Evolutionary conservation across 257 asterid genomes (phyloP), one percentile per base, ranked within the genome.

Genomic region (Cruciata laevipes): DNA sequence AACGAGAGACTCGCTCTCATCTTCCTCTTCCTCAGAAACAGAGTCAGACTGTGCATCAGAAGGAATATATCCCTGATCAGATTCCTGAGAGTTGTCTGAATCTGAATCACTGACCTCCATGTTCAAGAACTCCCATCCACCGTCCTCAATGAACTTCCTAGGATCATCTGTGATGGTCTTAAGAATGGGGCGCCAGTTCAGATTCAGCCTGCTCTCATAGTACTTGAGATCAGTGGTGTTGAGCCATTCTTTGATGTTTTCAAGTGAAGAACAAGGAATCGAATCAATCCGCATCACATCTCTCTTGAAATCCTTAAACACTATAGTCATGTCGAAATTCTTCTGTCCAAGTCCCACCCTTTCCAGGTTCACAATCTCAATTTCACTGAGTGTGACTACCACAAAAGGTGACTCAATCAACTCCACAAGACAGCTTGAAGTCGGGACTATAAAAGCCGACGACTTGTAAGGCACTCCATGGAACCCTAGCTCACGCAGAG

Each of bases 41-140:
- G 91, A 86, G 31, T 84, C 95, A 0, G 96, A 84, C 71, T 89
- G 88, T 0, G 74, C 86, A 31, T 86, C 96, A 0, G 96, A 83
- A 11, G 95, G 95, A 77, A 63, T 85, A 38, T 86, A 89, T 13
- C 88, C 96, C 66, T 78, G 82, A 71, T 88, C 96, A 0, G 96
- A 89, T 31, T 84, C 95, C 32, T 67, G 79, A 6, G 95, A 81
- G 65, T 79, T 44, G 13, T 86, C 89, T n/a, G 90, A 81, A 30
- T 86, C 96, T 16, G 95, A 84, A 65, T 89, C 95, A 0, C 83
- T 77, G 0, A 70, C 96, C 69, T 89, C 96, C 83, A 86, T 20
- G 75, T 89, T 89, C 88, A 89, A 66, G 69, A 86, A 89, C 40
- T 89, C 96, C 96, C 96, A 89, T 6, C 96, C 96, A 32, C 95